A percentile compares a stretch with the other conserved stretches of the same genome.
These are phyloP conservation scores for Penicillium longicatenatum DNA, from an alignment of 495 filamentous ascomycete species.

Conservation along the genomic window DNA sequence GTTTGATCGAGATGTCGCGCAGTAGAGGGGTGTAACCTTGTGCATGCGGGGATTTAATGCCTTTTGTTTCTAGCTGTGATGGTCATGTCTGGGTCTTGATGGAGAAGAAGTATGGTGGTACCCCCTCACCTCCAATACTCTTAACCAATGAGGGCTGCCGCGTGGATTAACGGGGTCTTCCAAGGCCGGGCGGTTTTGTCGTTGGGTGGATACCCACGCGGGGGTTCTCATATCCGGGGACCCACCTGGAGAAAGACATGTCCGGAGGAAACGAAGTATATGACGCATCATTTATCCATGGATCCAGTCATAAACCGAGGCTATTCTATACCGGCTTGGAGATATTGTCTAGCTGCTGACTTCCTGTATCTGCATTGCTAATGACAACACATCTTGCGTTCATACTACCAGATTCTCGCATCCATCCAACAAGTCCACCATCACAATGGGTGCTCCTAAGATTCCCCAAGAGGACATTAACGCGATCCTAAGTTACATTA, in stretches of 20 bases:
- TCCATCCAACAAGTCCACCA: not conserved
- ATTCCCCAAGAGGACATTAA: conserved; percentile 14
- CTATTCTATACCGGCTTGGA: not conserved
- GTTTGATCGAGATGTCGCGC: not conserved
- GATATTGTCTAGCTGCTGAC: not conserved
- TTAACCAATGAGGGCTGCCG: conserved; percentile 10
- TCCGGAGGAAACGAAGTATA: conserved; percentile 1
- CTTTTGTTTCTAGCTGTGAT: conserved; percentile 4
- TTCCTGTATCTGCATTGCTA: no score
- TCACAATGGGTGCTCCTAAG: conserved; percentile 2
- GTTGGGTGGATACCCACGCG: not conserved
- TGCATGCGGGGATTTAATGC: conserved; percentile 18
- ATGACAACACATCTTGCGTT: not conserved
- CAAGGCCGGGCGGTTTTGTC: conserved; percentile 10
- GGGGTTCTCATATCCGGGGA: not conserved
- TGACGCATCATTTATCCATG: not conserved
- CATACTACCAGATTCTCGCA: not conserved
- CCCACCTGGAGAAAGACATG: conserved; percentile 20
- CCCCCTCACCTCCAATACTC: not conserved
- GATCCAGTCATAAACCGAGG: not conserved
- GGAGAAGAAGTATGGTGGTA: not conserved
- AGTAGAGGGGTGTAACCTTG: conserved; percentile 12
- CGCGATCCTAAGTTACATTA: conserved; percentile 5
- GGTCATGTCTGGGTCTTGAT: conserved; percentile 7
- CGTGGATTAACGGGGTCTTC: conserved; percentile 12